phyloP scores from a whole-genome alignment of 1,284 basidiomycete genomes.

The Trametes pubescens region DNA sequence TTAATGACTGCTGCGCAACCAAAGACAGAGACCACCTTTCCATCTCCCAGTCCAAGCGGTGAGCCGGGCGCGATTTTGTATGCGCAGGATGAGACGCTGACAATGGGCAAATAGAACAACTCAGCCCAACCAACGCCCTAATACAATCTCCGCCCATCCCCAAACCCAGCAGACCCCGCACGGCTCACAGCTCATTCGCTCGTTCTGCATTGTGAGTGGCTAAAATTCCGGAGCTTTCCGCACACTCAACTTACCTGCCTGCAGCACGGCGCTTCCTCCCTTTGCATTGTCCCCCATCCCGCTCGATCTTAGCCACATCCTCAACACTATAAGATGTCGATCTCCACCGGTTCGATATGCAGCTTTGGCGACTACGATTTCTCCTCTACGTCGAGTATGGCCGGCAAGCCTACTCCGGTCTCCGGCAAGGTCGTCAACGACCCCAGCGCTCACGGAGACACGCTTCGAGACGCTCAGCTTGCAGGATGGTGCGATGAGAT shows the following conservation, averaged over 20 bases:
- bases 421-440: neutral
- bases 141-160: no score
- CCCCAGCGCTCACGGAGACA: neutral
- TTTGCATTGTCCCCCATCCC: neutral
- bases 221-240: neutral
- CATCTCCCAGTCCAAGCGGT: no score
- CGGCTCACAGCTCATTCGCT: neutral
- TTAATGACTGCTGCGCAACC: neutral
- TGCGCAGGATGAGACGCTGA: no score
- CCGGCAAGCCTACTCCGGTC: neutral
- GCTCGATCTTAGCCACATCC: neutral
- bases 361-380: constrained; percentile 3
- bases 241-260: neutral
- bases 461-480: neutral
- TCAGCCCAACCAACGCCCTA: no score
- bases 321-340: constrained; percentile 16
- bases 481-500: constrained; percentile 12
- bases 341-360: constrained; percentile 8
- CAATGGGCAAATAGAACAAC: no score
- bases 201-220: neutral
- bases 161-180: no score
- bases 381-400: constrained; percentile 16
- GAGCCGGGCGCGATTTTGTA: no score
- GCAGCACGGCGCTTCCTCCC: neutral
- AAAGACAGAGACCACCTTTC: no score